A percentile compares a stretch with the other conserved stretches of the same genome.
These are phyloP conservation scores for Collybia sp. DNA, from an alignment of 768 basidiomycete species.

Conservation along the genomic window DNA sequence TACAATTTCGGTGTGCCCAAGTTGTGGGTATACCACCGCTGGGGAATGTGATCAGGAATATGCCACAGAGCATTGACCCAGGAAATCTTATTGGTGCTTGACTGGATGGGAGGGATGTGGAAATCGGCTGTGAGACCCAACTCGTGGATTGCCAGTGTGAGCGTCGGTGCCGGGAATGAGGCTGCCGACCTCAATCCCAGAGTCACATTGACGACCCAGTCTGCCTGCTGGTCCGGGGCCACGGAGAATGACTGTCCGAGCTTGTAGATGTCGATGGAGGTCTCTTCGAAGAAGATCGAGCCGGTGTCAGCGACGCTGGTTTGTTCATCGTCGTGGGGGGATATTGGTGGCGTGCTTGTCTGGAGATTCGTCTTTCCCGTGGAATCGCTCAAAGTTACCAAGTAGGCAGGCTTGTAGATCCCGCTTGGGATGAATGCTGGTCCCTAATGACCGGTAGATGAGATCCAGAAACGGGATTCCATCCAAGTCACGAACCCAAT, in stretches of 20 bases:
- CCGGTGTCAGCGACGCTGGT: constrained; percentile 12
- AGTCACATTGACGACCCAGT: constrained; percentile 54
- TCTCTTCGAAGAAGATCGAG: constrained; percentile 44
- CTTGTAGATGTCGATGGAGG: constrained; percentile 52
- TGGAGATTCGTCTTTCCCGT: constrained; percentile 8
- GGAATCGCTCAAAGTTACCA: constrained; percentile 33
- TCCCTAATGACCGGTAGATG: constrained; percentile 27
- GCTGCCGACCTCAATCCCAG: constrained; percentile 41
- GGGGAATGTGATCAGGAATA: constrained; percentile 38
- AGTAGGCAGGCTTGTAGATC: constrained; percentile 50
- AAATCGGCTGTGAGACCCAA: constrained; percentile 33
- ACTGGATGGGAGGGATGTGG: constrained; percentile 19
- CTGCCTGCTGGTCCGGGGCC: constrained; percentile 39
- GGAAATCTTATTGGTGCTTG: constrained; percentile 18
- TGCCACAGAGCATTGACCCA: constrained; percentile 41
- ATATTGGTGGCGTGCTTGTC: constrained; percentile 16
- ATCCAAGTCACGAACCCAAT: constrained; percentile 53
- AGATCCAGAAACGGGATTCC: no score
- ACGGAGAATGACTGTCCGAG: constrained; percentile 41
- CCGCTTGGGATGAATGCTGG: constrained; percentile 55
- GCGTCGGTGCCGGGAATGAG: constrained; percentile 23
- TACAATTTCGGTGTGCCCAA: constrained; percentile 53
- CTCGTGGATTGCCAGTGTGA: constrained; percentile 43
- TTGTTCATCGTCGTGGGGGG: constrained; percentile 16
- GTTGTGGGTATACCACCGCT: constrained; percentile 52